Evolutionary conservation across 768 basidiomycete genomes (phyloP).

Genomic region (Phanerochaete sordida): DNA sequence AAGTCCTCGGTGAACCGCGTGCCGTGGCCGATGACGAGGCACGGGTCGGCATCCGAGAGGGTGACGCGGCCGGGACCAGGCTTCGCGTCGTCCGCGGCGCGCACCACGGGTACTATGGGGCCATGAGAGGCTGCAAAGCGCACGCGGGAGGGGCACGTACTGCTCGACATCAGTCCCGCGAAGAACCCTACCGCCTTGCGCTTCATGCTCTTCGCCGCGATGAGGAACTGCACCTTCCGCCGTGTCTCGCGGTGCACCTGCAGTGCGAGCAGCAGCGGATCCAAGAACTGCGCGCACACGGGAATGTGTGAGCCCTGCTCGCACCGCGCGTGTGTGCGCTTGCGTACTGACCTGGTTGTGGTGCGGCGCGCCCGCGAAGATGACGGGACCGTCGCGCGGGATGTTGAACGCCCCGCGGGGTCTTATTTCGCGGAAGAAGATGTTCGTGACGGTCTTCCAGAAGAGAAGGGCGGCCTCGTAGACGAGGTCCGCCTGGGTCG

Average conservation of each 20-base stretch:
- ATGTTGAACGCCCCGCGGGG: slow-evolving; percentile 95
- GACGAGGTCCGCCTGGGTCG: slow-evolving; percentile 23
- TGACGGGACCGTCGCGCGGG: slow-evolving; percentile 83
- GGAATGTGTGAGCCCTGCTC: background rate
- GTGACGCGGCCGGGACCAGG: slow-evolving; percentile 68
- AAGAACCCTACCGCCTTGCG: slow-evolving; percentile 77
- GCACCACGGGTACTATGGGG: slow-evolving; percentile 78
- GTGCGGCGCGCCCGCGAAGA: slow-evolving; percentile 92
- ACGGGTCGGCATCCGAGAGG: slow-evolving; percentile 71
- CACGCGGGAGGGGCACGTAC: slow-evolving; percentile 41
- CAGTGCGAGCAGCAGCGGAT: slow-evolving; percentile 79
- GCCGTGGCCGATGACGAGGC: slow-evolving; percentile 67
- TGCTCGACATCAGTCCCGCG: slow-evolving; percentile 80
- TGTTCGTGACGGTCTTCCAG: slow-evolving; percentile 82
- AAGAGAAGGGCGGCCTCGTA: slow-evolving; percentile 82
- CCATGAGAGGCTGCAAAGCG: background rate
- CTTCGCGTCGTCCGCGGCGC: slow-evolving; percentile 84
- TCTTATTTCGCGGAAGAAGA: slow-evolving; percentile 96
- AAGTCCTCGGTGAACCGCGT: slow-evolving; percentile 76
- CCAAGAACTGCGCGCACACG: slow-evolving; percentile 68
- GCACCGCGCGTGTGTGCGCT: slow-evolving; percentile 4
- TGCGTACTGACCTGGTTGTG: slow-evolving; percentile 69
- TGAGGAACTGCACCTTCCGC: slow-evolving; percentile 79
- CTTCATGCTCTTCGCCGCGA: slow-evolving; percentile 87
- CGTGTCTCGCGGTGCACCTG: slow-evolving; percentile 82